Base-by-base conservation (phyloP, 1,284 basidiomycete genomes). In the Trametes polyzona region DNA sequence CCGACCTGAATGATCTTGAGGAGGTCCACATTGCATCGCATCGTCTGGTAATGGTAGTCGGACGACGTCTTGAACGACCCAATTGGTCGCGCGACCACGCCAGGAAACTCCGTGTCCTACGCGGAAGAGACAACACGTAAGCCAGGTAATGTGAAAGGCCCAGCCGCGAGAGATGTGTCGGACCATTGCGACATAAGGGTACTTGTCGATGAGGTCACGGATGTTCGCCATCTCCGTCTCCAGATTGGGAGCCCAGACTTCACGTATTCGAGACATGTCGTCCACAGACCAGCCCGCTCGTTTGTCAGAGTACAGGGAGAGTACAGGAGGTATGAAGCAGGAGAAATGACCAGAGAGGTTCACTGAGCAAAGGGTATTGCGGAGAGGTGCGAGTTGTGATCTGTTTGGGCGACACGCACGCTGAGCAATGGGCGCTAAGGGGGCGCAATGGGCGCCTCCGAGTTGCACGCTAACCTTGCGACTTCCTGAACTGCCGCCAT, bases 41-140 rank as follows among this genome's bases (percentile, higher is more conserved):
- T 95, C 4, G 97, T 99, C 75, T 99, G 96, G 75, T 98, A 99
- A 76, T 99, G 96, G 71, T 98, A 98, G 76, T 99, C 96, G 16
- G 95, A 95, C 11, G 94, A 95, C 0, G 95, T 96, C 74, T 95
- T 95, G 81, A 98, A 99, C 35, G 88, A 83, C 12, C 96, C 96
- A 71, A 99, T 98, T 12, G 97, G 96, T 17, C 97, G 84, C 9
- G 96, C 97, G 39, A 99, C 96, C 47, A 98, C 96, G 9, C 97
- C 97, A 26, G 96, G 96, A 72, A 99, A 99, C 75, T 99, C 97
- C 60, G 97, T 98, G 73, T 99, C 96, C 95, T 96, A 55, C n/a
- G 52, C 47, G 42, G 47, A 59, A 47, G 63, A 59, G 37, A 62
- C 57, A 41, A 61, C 47, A 55, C 44, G 55, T 58, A 14, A 52